Base-by-base conservation (phyloP, 2,329 filamentous ascomycete genomes). In the Aspergillus sergii region DNA sequence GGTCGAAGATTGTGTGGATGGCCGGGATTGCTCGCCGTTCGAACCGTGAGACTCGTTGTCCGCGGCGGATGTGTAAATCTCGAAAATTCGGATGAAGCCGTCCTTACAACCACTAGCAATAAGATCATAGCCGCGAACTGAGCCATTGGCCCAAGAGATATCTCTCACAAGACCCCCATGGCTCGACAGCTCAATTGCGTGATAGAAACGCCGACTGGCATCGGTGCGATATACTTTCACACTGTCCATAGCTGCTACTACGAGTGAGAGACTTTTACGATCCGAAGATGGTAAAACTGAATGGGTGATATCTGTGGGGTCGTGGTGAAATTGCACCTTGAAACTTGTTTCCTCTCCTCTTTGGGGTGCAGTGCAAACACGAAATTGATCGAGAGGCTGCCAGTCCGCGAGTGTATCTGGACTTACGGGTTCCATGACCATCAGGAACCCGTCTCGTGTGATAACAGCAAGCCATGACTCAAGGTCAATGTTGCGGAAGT, bases 51-150 rank as follows among this genome's bases (percentile, higher is more conserved):
- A 64, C 28, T 65, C 70, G 50, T 72, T 75, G 19, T 68, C 69
- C 10, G 19, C 48, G 26, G 75, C 59, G 1, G 69, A 71, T n/a
- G 79, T 81, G 64, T 80, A 79, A 4, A 81, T 73, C 70, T 94
- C 89, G 73, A 96, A 97, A n/a, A 99, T 90, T 46, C 94, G 86
- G 46, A 97, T 88, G 70, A 88, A 89, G 3, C 95, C 94, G 75
- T 99, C 95, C 77, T 96, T 96, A 75, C 92, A 95, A 2, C 93
- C 94, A 7, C 94, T 96, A 3, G 94, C 95, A 70, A 98, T 86
- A 62, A 94, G 86, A 76, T 99, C 95, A 75, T 92, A 94, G 1
- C 94, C 94, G 45, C 94, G 84, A 71, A 96, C 93, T 68, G 93
- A 96, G 14, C 93, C 94, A 55, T 93, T 91, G 1, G 94, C 93